Evolutionary conservation across 139 green algal genomes (phyloP), one percentile per base, ranked within the genome.

Genomic region (Ettlia oleoabundans): DNA sequence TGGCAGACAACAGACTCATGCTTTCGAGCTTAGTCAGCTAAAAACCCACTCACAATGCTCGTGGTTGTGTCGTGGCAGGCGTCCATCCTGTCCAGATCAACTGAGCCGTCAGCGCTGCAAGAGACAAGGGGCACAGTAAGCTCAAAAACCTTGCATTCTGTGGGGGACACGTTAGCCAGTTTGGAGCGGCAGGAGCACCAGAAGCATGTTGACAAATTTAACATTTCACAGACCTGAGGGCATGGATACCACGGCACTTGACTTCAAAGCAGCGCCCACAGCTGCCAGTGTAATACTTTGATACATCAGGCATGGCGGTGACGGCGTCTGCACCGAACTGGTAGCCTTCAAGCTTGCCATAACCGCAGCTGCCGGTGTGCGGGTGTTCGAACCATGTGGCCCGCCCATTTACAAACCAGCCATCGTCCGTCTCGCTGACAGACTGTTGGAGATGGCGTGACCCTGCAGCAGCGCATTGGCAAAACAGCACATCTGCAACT

Each of bases 331-430:
- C 4, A 21, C 63, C 64, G n/a, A 84, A 84, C 32, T 47, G 6
- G 28, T 80, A 82, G n/a, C 26, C 30, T 24, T 87, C 75, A 10
- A 84, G 53, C 66, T 53, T 15, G 52, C 66, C 83, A 70, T 87
- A 87, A 30, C 83, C 83, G 69, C 83, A 87, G 53, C 21, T 52
- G 52, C 83, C 83, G 3, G 70, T 82, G 33, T 81, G 24, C 0
- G 83, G 83, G 53, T 83, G 74, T 28, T 87, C 76, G 76, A 66
- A 87, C 83, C 83, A 86, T 2, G 81, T 86, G 24, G 81, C 81
- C 5, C 81, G 70, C 1, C 70, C 70, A 42, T 81, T 77, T 26
- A n/a, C 42, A 19, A 43, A 58, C 47, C 47, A 65, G 43, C 40
- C 40, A 52, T 30, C 42, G 24, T 62, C 42, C 30, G 24, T 42